A percentile compares a stretch with the other conserved stretches of the same genome.
Evolutionary conservation across 208 protist species (phyloP).

Genomic region (Trypanosoma platydactyli): DNA sequence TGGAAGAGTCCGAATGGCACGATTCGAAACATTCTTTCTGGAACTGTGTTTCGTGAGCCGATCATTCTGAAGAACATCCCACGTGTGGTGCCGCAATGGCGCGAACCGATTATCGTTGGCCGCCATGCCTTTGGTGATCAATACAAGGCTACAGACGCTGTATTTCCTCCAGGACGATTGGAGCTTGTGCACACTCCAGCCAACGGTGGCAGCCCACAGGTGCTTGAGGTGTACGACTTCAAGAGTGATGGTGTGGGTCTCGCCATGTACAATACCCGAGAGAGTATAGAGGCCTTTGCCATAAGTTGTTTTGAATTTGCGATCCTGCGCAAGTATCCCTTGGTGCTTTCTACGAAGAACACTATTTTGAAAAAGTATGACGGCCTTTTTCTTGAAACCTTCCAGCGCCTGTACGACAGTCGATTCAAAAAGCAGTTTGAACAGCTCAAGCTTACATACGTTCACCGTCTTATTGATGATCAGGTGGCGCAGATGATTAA

Average conservation of each 20-base stretch:
- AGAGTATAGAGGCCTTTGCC: slow-evolving; percentile 96
- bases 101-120: slow-evolving; percentile 95
- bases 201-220: slow-evolving; percentile 60
- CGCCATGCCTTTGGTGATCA: slow-evolving; percentile 97
- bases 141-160: slow-evolving; percentile 95
- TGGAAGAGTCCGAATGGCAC: slow-evolving; percentile 98
- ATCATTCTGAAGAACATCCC: slow-evolving; percentile 96
- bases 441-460: slow-evolving; percentile 88
- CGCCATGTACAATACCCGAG: slow-evolving; percentile 97
- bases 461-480: slow-evolving; percentile 98
- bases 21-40: slow-evolving; percentile 98
- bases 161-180: slow-evolving; percentile 87
- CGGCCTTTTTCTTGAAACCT: slow-evolving; percentile 96
- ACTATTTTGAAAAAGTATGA: slow-evolving; percentile 98
- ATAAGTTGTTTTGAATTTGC: slow-evolving; percentile 94
- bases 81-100: slow-evolving; percentile 93
- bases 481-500: slow-evolving; percentile 96
- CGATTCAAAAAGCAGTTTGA: slow-evolving; percentile 90
- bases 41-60: slow-evolving; percentile 98
- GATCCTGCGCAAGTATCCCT: slow-evolving; percentile 84
- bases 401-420: slow-evolving; percentile 93
- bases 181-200: slow-evolving; percentile 93
- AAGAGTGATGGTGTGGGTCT: slow-evolving; percentile 85
- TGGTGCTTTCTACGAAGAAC: slow-evolving; percentile 97
- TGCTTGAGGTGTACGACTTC: slow-evolving; percentile 91